A percentile compares a stretch with the other conserved stretches of the same genome.
Evolutionary conservation across 177 flowering plant genomes (phyloP).

Genomic region (Tripterygium wilfordii): DNA sequence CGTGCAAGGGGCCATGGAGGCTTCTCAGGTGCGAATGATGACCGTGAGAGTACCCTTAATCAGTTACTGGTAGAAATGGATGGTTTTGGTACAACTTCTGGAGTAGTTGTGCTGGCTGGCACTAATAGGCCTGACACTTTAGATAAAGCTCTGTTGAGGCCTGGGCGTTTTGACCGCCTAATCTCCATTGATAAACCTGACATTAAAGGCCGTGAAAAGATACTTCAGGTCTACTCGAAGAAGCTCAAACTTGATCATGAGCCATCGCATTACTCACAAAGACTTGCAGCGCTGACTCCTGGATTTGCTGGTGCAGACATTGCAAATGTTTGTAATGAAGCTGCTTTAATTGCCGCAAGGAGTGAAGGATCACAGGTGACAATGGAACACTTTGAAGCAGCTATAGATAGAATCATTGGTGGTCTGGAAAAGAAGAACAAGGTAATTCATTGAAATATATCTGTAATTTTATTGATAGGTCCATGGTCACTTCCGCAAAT

Average conservation of each 20-base stretch:
- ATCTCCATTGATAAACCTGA: conserved; percentile 77
- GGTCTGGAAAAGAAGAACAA: conserved; percentile 86
- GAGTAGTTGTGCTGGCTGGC: conserved; percentile 64
- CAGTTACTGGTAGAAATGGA: conserved; percentile 75
- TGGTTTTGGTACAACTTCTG: conserved; percentile 33
- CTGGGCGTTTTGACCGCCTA: conserved; percentile 86
- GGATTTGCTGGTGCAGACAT: conserved; percentile 91
- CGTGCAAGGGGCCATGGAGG: conserved; percentile 95
- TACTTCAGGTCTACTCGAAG: conserved; percentile 56
- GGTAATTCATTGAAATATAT: conserved; percentile 27
- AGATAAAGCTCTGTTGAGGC: conserved; percentile 78
- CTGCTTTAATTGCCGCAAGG: conserved; percentile 77
- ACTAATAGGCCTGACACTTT: conserved; percentile 78
- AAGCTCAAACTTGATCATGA: conserved; percentile 67
- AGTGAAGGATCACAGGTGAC: conserved; percentile 34
- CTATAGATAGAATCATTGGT: conserved; percentile 75
- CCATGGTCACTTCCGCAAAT: too few relatives aligned
- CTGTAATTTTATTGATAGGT: conserved; percentile 1
- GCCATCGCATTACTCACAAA: conserved; percentile 60
- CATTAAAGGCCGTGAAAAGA: conserved; percentile 74
- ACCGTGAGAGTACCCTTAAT: conserved; percentile 90
- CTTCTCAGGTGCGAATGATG: conserved; percentile 78
- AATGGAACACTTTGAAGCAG: conserved; percentile 70
- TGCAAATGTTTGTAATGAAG: conserved; percentile 80
- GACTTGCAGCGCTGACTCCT: conserved; percentile 78